phyloP scores from a whole-genome alignment of 768 basidiomycete species.

The Pleurotus salmoneostramineus region DNA sequence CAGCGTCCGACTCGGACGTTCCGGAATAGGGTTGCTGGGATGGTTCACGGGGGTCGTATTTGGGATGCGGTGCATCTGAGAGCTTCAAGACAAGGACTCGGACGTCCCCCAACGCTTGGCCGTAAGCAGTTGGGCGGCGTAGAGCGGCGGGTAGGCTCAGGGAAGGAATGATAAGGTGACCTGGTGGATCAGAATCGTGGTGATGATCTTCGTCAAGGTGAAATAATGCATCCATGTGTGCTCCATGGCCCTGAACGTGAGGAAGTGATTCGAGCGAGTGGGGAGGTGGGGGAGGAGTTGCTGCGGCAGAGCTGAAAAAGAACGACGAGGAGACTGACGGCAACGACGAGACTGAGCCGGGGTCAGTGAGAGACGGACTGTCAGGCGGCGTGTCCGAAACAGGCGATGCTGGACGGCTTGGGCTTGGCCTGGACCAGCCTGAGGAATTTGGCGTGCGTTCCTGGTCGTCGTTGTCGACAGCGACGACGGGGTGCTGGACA shows the following conservation, averaged over 20 bases:
- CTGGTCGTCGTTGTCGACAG: not conserved
- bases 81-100: conserved; percentile 39
- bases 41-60: not conserved
- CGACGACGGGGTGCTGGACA: not conserved
- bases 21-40: not conserved
- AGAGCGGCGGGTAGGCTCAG: conserved; percentile 58
- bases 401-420: conserved; percentile 36
- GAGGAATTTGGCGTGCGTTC: not conserved
- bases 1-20: not conserved
- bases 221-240: not conserved
- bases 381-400: conserved; percentile 55
- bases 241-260: conserved; percentile 8
- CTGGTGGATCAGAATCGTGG: conserved; percentile 34
- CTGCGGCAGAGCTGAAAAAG: conserved; percentile 74
- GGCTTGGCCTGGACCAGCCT: not conserved
- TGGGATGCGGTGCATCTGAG: not conserved
- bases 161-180: conserved; percentile 68
- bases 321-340: conserved; percentile 73
- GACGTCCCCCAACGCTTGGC: conserved; percentile 63
- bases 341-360: conserved; percentile 56
- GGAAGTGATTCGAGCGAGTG: conserved; percentile 6
- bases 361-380: conserved; percentile 49
- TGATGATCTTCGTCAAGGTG: conserved; percentile 23
- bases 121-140: conserved; percentile 61
- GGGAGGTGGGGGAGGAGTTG: conserved; percentile 45